Evolutionary conservation across 495 filamentous ascomycete species (phyloP).

Genomic region (Mycothermus thermophilus): DNA sequence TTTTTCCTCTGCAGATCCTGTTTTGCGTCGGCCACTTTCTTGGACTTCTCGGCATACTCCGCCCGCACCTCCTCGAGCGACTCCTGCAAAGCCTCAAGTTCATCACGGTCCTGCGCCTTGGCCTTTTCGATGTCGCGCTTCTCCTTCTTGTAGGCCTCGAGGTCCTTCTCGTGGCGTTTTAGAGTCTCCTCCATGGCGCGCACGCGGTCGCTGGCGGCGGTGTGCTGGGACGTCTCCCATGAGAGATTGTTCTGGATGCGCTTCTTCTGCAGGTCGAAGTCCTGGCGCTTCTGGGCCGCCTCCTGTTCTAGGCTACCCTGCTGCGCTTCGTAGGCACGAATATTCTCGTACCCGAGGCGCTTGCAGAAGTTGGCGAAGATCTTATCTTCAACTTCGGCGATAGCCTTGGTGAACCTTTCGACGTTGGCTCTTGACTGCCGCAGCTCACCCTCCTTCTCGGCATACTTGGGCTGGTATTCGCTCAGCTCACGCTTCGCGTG

Average conservation of each 20-base stretch:
- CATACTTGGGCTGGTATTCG: conserved; percentile 64
- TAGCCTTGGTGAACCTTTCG: conserved; percentile 55
- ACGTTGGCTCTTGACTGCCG: conserved; percentile 52
- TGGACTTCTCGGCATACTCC: conserved; percentile 50
- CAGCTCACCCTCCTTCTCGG: conserved; percentile 53
- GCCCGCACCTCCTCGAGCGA: conserved; percentile 51
- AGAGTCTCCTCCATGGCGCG: conserved; percentile 49
- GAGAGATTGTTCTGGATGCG: conserved; percentile 63
- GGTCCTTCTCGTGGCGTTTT: conserved; percentile 47
- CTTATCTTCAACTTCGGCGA: conserved; percentile 74
- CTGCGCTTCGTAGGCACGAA: conserved; percentile 83
- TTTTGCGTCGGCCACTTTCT: conserved; percentile 69
- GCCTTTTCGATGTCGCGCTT: conserved; percentile 60
- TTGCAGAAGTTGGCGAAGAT: conserved; percentile 80
- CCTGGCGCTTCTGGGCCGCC: conserved; percentile 66
- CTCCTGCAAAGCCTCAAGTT: conserved; percentile 63
- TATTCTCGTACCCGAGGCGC: conserved; percentile 72
- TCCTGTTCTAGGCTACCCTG: conserved; percentile 87
- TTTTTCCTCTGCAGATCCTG: conserved; percentile 71
- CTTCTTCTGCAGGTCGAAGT: conserved; percentile 73
- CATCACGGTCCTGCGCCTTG: conserved; percentile 56
- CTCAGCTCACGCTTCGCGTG: conserved; percentile 55
- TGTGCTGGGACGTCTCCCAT: conserved; percentile 61
- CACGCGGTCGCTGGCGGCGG: conserved; percentile 55
- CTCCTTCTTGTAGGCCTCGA: conserved; percentile 56